Evolutionary conservation across 23 red algal species (phyloP).

Genomic region (Gracilaria domingensis): DNA sequence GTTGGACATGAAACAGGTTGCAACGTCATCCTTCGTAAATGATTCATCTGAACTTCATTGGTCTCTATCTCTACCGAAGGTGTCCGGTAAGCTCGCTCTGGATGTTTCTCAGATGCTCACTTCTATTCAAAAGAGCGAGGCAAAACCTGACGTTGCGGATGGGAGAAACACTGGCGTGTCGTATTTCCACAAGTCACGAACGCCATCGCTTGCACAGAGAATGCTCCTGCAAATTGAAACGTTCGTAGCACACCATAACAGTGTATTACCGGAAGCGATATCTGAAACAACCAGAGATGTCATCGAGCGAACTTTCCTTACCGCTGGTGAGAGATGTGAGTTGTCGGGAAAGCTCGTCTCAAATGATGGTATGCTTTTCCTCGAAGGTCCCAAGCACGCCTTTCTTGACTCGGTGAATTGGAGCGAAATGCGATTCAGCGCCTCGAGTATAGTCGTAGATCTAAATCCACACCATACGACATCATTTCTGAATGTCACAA

Average conservation of each 20-base stretch:
- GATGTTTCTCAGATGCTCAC: background rate
- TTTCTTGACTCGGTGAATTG: conserved; percentile 66
- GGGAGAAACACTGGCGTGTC: background rate
- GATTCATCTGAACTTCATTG: conserved; percentile 35
- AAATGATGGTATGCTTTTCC: conserved; percentile 20
- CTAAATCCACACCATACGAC: conserved; percentile 65
- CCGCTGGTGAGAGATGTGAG: conserved; percentile 30
- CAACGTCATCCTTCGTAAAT: conserved; percentile 24
- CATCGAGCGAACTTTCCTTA: conserved; percentile 21
- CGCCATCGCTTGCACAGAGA: conserved; percentile 57
- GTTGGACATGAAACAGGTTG: conserved; percentile 33
- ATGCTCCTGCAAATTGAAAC: conserved; percentile 49
- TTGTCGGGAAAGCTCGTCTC: conserved; percentile 32
- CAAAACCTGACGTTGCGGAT: background rate
- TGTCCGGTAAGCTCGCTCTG: conserved; percentile 8
- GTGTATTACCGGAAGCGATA: background rate
- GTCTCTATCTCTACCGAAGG: conserved; percentile 54
- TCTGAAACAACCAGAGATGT: background rate
- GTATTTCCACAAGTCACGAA: conserved; percentile 9
- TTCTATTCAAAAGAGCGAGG: conserved; percentile 6
- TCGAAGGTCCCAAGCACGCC: conserved; percentile 14
- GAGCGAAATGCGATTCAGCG: conserved; percentile 42
- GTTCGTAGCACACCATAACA: conserved; percentile 10
- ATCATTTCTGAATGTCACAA: conserved; percentile 39
- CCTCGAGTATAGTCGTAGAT: conserved; percentile 36